Percentiles rank a stretch among this genome's conserved stretches.
Evolutionary conservation across 257 asterid species (phyloP).

Genomic region (Capsicum rhomboideum): DNA sequence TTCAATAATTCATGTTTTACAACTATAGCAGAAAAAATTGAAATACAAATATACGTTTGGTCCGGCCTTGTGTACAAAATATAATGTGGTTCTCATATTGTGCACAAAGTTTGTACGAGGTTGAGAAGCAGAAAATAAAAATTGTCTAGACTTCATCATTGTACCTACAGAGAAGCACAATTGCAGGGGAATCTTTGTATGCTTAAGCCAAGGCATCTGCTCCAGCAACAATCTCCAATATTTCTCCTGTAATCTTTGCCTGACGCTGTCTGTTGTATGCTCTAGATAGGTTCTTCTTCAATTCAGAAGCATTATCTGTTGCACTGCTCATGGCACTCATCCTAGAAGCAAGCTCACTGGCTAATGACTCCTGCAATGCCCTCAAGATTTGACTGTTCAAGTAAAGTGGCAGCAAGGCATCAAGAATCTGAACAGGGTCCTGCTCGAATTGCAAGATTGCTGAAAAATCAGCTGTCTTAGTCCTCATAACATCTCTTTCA

Average conservation of each 20-base stretch:
- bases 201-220: constrained; percentile 48
- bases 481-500: constrained; percentile 65
- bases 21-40: constrained; percentile 1
- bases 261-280: constrained; percentile 77
- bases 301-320: constrained; percentile 59
- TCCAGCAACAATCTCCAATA: constrained; percentile 91
- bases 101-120: constrained; percentile 24
- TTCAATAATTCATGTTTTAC: background rate
- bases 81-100: constrained; percentile 28
- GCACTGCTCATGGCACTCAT: constrained; percentile 95
- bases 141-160: constrained; percentile 25
- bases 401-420: constrained; percentile 78
- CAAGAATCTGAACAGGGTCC: constrained; percentile 88
- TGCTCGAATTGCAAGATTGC: constrained; percentile 87
- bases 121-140: constrained; percentile 24
- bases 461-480: constrained; percentile 53
- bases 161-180: constrained; percentile 24
- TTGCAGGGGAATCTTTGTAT: background rate
- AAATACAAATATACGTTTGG: constrained; percentile 13
- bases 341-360: constrained; percentile 90
- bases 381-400: constrained; percentile 84
- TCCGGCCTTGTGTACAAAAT: constrained; percentile 18
- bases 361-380: constrained; percentile 76
- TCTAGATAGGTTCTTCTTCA: constrained; percentile 51
- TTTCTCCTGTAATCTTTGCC: constrained; percentile 89